Percentiles rank a stretch among this genome's conserved stretches.
Evolutionary conservation across 2,329 filamentous ascomycete species (phyloP).

Genomic region (Xylaria sp.): DNA sequence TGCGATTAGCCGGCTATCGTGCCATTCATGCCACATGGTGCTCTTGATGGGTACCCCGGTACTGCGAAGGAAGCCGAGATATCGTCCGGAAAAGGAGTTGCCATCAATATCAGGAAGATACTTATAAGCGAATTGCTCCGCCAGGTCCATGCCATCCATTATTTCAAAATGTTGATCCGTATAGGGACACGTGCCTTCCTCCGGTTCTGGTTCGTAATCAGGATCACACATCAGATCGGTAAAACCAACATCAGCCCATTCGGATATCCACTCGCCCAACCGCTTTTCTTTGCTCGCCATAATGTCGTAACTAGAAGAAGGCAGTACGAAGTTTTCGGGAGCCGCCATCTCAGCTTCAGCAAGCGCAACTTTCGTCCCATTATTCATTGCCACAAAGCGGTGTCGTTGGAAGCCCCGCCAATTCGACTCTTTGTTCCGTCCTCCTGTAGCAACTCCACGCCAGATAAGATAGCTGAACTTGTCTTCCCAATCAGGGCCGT

Average conservation of each 20-base stretch:
- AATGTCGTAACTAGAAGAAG: constrained; percentile 59
- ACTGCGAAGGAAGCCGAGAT: constrained; percentile 74
- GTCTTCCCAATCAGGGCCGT: constrained; percentile 66
- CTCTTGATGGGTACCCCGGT: constrained; percentile 80
- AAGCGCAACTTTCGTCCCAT: constrained; percentile 66
- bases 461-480: constrained; percentile 68
- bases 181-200: constrained; percentile 59
- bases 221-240: constrained; percentile 64
- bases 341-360: constrained; percentile 58
- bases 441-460: constrained; percentile 76
- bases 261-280: constrained; percentile 62
- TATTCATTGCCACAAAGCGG: constrained; percentile 79
- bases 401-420: constrained; percentile 81
- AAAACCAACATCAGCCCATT: constrained; percentile 64
- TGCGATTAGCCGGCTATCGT: constrained; percentile 76
- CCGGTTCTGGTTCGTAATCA: constrained; percentile 48
- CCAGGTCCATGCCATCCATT: constrained; percentile 55
- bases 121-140: constrained; percentile 70
- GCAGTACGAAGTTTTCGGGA: constrained; percentile 66
- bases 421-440: constrained; percentile 67
- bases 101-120: constrained; percentile 83
- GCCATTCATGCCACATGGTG: constrained; percentile 84
- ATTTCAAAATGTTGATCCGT: constrained; percentile 59
- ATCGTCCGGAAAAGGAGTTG: constrained; percentile 75
- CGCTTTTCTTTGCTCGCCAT: constrained; percentile 56